phyloP scores from a whole-genome alignment of 352 stramenopile species.

The Globisporangium uncinulatum region DNA sequence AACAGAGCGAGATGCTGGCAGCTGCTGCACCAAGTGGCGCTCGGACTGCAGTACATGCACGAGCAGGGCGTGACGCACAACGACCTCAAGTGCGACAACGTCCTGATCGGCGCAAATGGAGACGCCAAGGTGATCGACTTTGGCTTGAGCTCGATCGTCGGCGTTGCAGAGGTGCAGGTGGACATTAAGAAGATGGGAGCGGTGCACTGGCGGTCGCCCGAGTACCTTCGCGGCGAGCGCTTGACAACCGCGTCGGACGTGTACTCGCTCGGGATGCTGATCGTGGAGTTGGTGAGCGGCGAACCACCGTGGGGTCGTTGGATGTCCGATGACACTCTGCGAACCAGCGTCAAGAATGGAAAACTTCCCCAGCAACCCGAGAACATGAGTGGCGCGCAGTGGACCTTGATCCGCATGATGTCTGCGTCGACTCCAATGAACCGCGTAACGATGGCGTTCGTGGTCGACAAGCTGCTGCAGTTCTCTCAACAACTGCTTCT shows the following conservation, averaged over 20 bases:
- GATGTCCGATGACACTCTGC: neutral
- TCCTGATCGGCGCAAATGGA: neutral
- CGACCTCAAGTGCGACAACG: constrained; percentile 9
- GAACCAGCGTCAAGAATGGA: neutral
- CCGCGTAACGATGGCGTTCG: constrained; percentile 6
- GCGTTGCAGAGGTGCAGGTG: neutral
- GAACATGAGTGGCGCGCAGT: constrained; percentile 2
- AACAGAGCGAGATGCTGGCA: neutral
- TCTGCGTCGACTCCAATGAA: constrained; percentile 5
- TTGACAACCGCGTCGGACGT: neutral
- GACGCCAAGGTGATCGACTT: constrained; percentile 2
- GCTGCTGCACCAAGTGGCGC: neutral
- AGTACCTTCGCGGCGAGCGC: neutral
- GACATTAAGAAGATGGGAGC: neutral
- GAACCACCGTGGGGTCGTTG: constrained; percentile 9
- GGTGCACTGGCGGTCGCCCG: neutral
- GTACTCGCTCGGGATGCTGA: constrained; percentile 1
- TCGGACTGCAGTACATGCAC: constrained; percentile 2
- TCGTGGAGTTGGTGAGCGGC: constrained; percentile 11
- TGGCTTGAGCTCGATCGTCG: neutral
- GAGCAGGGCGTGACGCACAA: neutral
- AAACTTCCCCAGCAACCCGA: neutral
- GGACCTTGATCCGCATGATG: constrained; percentile 15
- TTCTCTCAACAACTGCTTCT: neutral
- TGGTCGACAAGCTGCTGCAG: constrained; percentile 9